Conservation (phyloP, 2,329 filamentous ascomycete species). For the Calonectria honghensis region DNA sequence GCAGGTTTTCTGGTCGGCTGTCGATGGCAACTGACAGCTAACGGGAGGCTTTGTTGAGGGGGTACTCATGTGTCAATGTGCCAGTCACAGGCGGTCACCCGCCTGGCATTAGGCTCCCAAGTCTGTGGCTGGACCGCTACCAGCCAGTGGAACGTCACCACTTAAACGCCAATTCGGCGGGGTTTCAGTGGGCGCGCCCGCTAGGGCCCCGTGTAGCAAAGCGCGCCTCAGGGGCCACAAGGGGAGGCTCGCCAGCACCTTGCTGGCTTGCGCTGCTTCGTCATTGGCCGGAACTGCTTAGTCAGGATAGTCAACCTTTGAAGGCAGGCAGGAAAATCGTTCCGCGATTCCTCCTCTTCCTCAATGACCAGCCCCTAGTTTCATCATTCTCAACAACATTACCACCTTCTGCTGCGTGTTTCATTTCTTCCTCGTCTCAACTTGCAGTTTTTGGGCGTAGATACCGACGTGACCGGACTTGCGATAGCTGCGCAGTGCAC, state of each 20-base stretch:
- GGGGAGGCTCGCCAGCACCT: constrained; percentile 19
- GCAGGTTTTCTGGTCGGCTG: constrained; percentile 36
- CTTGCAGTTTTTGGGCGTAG: constrained; percentile 26
- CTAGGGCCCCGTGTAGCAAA: constrained; percentile 26
- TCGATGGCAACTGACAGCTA: constrained; percentile 31
- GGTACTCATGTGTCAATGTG: constrained; percentile 36
- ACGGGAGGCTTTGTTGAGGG: constrained; percentile 34
- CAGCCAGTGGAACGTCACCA: constrained; percentile 32
- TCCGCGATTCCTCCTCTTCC: constrained; percentile 46
- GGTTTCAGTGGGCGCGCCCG: constrained; percentile 26
- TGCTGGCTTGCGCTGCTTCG: constrained; percentile 30
- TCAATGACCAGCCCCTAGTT: constrained; percentile 38
- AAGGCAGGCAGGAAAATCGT: constrained; percentile 46
- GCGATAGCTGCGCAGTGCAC: constrained; percentile 30
- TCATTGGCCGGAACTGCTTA: constrained; percentile 48
- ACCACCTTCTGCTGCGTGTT: constrained; percentile 22
- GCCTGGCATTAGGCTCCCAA: constrained; percentile 8
- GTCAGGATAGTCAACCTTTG: constrained; percentile 47
- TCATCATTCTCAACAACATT: constrained; percentile 60
- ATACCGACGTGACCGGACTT: constrained; percentile 16
- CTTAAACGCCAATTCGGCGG: constrained; percentile 34
- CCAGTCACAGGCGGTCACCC: constrained; percentile 20
- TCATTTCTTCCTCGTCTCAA: constrained; percentile 21
- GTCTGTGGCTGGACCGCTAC: constrained; percentile 15
- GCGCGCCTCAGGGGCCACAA: neutral